These are phyloP conservation scores for Chlorella sp. DNA, from an alignment of 139 green algal genomes.

Conservation along the genomic window DNA sequence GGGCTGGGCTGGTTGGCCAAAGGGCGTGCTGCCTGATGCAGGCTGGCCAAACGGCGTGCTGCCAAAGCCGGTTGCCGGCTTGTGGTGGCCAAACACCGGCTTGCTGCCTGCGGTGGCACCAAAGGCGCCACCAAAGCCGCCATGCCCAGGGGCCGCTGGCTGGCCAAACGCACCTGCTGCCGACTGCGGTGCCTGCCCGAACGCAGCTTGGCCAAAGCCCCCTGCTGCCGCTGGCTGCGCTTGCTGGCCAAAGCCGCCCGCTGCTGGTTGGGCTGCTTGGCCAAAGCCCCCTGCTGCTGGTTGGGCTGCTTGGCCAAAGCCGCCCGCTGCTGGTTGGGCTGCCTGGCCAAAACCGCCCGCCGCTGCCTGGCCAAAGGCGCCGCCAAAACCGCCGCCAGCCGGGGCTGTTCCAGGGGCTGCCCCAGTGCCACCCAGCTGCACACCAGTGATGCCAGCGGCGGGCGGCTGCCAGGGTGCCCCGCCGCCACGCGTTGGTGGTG, in stretches of 20 bases:
- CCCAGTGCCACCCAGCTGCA: background rate
- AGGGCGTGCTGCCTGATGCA: background rate
- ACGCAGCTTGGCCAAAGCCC: conserved; percentile 8
- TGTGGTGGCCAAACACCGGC: conserved; percentile 14
- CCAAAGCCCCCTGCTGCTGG: conserved; percentile 1
- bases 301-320: background rate
- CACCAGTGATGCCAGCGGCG: background rate
- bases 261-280: conserved; percentile 8
- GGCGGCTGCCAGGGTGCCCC: conserved; percentile 23
- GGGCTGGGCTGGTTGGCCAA: background rate
- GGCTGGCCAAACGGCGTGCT: conserved; percentile 34
- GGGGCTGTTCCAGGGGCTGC: background rate
- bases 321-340: background rate
- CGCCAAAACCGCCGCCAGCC: conserved; percentile 5
- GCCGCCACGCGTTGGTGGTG: conserved; percentile 25
- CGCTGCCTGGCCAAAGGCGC: background rate
- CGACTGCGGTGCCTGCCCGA: conserved; percentile 1
- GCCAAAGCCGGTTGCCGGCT: conserved; percentile 19
- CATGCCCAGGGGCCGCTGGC: background rate
- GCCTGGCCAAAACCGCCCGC: conserved; percentile 10
- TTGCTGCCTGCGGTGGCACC: background rate
- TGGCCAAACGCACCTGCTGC: conserved; percentile 27
- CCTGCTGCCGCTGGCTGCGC: background rate
- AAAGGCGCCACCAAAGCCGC: conserved; percentile 38
- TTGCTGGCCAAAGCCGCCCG: conserved; percentile 27